A percentile compares a stretch with the other conserved stretches of the same genome.
Conservation (phyloP, 2,329 filamentous ascomycete species). For the Alternaria sp. region DNA sequence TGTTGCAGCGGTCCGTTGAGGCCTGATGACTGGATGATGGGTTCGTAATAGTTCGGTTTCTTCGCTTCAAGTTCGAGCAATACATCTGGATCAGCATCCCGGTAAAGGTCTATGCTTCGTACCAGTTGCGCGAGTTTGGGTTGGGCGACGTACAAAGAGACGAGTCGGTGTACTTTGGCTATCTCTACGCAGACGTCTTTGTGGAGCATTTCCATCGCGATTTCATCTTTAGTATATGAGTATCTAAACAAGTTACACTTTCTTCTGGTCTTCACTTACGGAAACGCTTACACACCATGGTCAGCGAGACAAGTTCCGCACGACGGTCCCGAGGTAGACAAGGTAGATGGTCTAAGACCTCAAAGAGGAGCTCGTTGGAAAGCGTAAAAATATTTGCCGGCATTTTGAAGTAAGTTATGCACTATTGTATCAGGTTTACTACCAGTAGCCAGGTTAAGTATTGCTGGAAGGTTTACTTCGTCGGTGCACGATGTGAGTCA, state of each 20-base stretch:
- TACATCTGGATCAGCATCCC: background rate
- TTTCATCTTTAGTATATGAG: background rate
- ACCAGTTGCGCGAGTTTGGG: background rate
- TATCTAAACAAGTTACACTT: background rate
- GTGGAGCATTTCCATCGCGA: background rate
- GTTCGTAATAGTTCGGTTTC: background rate
- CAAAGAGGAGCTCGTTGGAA: background rate
- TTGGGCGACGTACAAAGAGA: background rate
- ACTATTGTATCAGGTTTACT: background rate
- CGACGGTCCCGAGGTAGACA: constrained; percentile 2
- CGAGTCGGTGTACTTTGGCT: background rate
- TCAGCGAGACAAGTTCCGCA: background rate
- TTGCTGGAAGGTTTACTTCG: background rate
- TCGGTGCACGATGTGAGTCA: background rate
- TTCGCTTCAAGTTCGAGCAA: background rate
- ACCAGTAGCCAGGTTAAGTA: background rate
- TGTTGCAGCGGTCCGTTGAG: background rate
- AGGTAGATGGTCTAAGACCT: background rate
- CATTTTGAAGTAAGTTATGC: background rate
- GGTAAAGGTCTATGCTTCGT: background rate
- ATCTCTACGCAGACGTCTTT: background rate
- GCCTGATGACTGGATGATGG: background rate
- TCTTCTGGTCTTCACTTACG: background rate
- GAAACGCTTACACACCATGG: background rate
- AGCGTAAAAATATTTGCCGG: background rate